Conservation (phyloP, 768 basidiomycete species). For the Suillus decipiens region DNA sequence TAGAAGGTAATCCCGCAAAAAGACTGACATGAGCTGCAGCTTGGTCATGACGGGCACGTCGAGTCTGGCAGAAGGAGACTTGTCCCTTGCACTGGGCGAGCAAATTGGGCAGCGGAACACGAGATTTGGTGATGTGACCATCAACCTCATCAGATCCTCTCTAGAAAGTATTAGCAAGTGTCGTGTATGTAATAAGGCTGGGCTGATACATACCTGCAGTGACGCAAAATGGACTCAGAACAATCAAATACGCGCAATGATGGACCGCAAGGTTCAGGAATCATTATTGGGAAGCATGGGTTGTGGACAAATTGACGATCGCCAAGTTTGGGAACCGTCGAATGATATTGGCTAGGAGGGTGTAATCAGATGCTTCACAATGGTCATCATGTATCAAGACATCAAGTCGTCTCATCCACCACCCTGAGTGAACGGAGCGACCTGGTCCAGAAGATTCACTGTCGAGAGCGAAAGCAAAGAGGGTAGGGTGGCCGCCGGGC, state of each 20-base stretch:
- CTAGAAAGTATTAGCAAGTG: constrained; percentile 15
- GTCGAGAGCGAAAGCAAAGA: constrained; percentile 20
- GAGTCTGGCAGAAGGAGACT: constrained; percentile 18
- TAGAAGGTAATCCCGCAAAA: constrained; percentile 32
- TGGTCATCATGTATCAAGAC: constrained; percentile 27
- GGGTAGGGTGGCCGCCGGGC: constrained; percentile 18
- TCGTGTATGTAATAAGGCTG: not conserved
- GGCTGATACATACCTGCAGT: constrained; percentile 25
- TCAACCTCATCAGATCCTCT: constrained; percentile 30
- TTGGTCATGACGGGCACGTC: constrained; percentile 31
- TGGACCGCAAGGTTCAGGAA: constrained; percentile 27
- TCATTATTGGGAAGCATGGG: constrained; percentile 25
- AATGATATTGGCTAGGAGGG: constrained; percentile 23
- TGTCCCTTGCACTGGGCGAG: constrained; percentile 25
- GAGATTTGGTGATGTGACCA: constrained; percentile 28
- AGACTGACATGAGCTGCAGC: constrained; percentile 28
- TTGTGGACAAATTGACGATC: constrained; percentile 27
- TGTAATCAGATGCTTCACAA: constrained; percentile 27
- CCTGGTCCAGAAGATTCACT: constrained; percentile 10
- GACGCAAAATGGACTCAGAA: constrained; percentile 31
- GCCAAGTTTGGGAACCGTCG: constrained; percentile 29
- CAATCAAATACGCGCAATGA: constrained; percentile 31
- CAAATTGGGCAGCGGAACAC: constrained; percentile 31
- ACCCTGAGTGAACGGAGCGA: constrained; percentile 17
- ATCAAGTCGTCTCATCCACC: constrained; percentile 32